Evolutionary conservation across 23 red algal species (phyloP), one percentile per base, ranked within the genome.

Genomic region (Pyropia haitanensis): DNA sequence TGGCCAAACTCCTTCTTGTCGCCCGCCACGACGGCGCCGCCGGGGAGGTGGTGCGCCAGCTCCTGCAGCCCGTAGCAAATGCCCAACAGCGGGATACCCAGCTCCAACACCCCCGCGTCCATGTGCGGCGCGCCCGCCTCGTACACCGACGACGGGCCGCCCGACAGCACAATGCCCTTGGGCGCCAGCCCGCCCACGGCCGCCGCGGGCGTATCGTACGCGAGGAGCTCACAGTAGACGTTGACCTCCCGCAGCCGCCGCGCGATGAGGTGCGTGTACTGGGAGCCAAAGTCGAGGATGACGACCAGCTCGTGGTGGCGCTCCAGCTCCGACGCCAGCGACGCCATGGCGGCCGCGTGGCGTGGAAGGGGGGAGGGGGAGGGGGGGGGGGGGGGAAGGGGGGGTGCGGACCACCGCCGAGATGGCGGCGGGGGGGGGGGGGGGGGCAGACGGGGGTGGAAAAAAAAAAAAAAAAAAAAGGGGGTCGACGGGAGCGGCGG

Each of bases 51-150:
- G 60, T 89, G 52, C 4, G 73, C 80, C 56, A 96, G 87, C 71
- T 96, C 92, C 65, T 96, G 92, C 18, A 96, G 63, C 19, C 92
- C 92, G 71, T 96, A 96, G 49, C 92, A 96, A 24, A 96, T 96
- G 30, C 92, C 92, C 22, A 96, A 66, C 10, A 96, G 51, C 32
- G 92, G 92, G 49, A 96, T 72, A 23, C 73, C 77, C 26, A 96
- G 77, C 22, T 88, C 59, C 32, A 96, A 65, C n/a, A 96, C 12
- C 2, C 46, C 58, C n/a, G 63, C 53, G 2, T 56, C 73, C 14
- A 73, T 44, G 78, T 96, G 92, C 18, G 92, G 92, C 13, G 92
- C 49, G 29, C 29, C 72, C 2, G 31, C 24, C 16, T 84, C 77
- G 68, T 96, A 96, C 6, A 96, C 92, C n/a, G 92, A 96, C 23